Evolutionary conservation across 306 rosid genomes (phyloP).

Genomic region (Corylus heterophylla): DNA sequence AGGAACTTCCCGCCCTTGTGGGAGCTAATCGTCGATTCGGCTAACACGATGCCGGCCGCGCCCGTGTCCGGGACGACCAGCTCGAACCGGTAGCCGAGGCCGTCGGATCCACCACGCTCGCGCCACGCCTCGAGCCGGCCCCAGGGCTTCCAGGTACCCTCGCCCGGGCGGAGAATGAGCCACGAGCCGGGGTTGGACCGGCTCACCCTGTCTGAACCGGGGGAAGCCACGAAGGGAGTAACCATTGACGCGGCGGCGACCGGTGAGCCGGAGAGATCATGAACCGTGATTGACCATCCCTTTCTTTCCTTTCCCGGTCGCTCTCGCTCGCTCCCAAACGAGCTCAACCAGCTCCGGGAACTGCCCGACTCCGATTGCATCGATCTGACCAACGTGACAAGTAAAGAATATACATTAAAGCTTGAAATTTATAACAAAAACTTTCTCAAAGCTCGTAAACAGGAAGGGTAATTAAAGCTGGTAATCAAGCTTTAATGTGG

Average conservation of each 20-base stretch:
- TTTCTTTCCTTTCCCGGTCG: conserved; percentile 67
- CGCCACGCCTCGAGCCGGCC: conserved; percentile 81
- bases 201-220: conserved; percentile 71
- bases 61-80: conserved; percentile 65
- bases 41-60: conserved; percentile 59
- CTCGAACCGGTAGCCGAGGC: conserved; percentile 62
- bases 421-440: not conserved
- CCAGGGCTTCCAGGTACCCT: conserved; percentile 73
- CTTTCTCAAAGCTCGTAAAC: not conserved
- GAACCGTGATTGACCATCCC: conserved; percentile 75
- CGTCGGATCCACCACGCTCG: conserved; percentile 67
- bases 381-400: conserved; percentile 36
- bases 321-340: conserved; percentile 77
- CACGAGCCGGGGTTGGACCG: conserved; percentile 76
- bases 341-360: conserved; percentile 58
- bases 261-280: conserved; percentile 77
- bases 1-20: conserved; percentile 58
- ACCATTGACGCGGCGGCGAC: conserved; percentile 76
- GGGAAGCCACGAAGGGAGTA: conserved; percentile 69
- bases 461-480: not conserved
- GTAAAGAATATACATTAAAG: conserved; percentile 6
- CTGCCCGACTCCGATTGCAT: conserved; percentile 44
- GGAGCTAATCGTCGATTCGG: conserved; percentile 63
- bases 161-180: conserved; percentile 72
- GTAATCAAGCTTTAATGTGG: not conserved